phyloP scores from a whole-genome alignment of 495 filamentous ascomycete species.

The Xanthoparmelia taractica region DNA sequence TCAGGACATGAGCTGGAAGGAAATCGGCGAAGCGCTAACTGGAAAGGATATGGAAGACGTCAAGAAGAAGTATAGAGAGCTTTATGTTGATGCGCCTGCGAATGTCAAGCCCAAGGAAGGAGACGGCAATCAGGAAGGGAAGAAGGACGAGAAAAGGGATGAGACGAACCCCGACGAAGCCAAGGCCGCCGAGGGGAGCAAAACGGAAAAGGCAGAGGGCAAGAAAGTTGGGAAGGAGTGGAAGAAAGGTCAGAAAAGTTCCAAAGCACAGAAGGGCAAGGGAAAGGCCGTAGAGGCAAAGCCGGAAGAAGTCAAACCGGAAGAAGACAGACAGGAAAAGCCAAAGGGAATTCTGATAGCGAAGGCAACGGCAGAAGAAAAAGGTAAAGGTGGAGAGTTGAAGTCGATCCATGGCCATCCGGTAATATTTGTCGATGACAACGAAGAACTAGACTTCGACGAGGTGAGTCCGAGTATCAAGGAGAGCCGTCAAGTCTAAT shows the following conservation, averaged over 20 bases:
- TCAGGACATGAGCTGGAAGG: constrained; percentile 26
- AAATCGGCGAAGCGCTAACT: constrained; percentile 24
- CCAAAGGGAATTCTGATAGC: constrained; percentile 6
- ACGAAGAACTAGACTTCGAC: constrained; percentile 16
- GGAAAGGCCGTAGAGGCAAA: not conserved
- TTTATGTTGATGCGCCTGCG: constrained; percentile 8
- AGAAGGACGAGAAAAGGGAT: not conserved
- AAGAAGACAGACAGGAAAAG: not conserved
- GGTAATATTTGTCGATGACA: constrained; percentile 20
- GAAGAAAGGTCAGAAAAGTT: constrained; percentile 1
- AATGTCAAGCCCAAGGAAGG: constrained; percentile 1
- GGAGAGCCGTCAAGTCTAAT: not conserved
- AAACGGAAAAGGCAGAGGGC: not conserved
- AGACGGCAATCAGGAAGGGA: not conserved
- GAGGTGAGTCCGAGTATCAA: constrained; percentile 19
- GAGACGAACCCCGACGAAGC: not conserved
- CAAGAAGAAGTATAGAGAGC: constrained; percentile 24
- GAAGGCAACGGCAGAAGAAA: not conserved
- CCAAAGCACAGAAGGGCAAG: constrained; percentile 7
- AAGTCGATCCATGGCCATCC: constrained; percentile 14
- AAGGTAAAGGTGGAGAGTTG: not conserved
- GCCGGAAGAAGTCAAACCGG: not conserved
- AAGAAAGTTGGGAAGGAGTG: constrained; percentile 12
- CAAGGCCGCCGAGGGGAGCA: not conserved
- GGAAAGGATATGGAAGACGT: constrained; percentile 23